A percentile compares a stretch with the other conserved stretches of the same genome.
Evolutionary conservation across 768 basidiomycete species (phyloP).

Genomic region (Mycena epipterygia): DNA sequence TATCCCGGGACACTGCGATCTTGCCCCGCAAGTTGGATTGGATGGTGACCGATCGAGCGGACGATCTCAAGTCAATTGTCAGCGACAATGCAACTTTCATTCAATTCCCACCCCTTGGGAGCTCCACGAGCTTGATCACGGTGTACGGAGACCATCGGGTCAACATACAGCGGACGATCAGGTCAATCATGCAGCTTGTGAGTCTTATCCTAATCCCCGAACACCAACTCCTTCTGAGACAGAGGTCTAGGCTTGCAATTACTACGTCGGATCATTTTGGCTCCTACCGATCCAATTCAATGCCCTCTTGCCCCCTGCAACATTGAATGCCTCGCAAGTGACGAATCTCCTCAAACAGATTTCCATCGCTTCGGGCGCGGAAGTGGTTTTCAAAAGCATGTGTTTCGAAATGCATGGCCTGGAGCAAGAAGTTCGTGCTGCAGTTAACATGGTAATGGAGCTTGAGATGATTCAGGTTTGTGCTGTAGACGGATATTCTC

Average conservation of each 20-base stretch:
- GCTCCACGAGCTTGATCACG: constrained; percentile 92
- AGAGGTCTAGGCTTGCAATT: constrained; percentile 86
- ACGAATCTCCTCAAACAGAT: constrained; percentile 89
- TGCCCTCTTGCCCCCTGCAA: constrained; percentile 86
- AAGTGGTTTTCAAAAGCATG: constrained; percentile 97
- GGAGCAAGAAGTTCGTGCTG: constrained; percentile 90
- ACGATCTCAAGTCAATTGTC: constrained; percentile 94
- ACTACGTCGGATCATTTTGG: constrained; percentile 98
- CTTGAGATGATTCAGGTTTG: constrained; percentile 91
- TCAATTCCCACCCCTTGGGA: constrained; percentile 92
- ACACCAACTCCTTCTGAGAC: background rate
- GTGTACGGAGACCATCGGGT: constrained; percentile 95
- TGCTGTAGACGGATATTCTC: constrained; percentile 2
- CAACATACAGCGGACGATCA: constrained; percentile 94
- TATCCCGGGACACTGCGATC: constrained; percentile 94
- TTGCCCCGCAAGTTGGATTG: constrained; percentile 97
- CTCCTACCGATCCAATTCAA: constrained; percentile 95
- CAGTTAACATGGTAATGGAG: constrained; percentile 89
- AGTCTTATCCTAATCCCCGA: constrained; percentile 48
- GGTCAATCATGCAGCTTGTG: constrained; percentile 95
- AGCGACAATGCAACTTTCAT: constrained; percentile 97
- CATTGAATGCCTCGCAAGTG: constrained; percentile 86
- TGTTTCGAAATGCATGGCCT: constrained; percentile 97
- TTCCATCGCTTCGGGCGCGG: constrained; percentile 88
- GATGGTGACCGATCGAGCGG: constrained; percentile 97